Percentiles rank a stretch among this genome's conserved stretches.
phyloP scores from a whole-genome alignment of 1,139 yeast species.

The Yamadazyma epiphylla region DNA sequence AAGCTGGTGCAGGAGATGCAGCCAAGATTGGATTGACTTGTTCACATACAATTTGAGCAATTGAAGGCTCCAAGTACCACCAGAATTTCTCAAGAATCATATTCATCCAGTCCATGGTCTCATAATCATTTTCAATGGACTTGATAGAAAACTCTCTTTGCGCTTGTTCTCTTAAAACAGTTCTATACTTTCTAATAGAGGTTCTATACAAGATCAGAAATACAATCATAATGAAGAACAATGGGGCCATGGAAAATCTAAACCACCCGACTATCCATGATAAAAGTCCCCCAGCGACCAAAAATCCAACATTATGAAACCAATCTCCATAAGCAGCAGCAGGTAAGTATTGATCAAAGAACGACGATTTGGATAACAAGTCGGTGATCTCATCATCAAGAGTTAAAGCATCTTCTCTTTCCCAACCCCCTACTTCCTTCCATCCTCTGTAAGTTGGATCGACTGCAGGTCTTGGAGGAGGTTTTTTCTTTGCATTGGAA shows the following conservation, averaged over 20 bases:
- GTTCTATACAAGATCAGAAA: constrained; percentile 74
- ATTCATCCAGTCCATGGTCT: constrained; percentile 94
- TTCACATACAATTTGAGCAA: constrained; percentile 79
- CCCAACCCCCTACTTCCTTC: constrained; percentile 92
- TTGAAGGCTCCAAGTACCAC: constrained; percentile 86
- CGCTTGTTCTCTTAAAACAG: constrained; percentile 68
- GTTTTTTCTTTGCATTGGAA: constrained; percentile 30
- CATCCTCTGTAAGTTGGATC: constrained; percentile 81
- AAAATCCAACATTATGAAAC: constrained; percentile 81
- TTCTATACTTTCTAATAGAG: constrained; percentile 76
- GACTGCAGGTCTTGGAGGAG: constrained; percentile 50
- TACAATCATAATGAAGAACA: constrained; percentile 63
- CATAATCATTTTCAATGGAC: constrained; percentile 81
- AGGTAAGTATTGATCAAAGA: constrained; percentile 69
- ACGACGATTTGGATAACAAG: constrained; percentile 61
- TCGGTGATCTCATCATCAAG: constrained; percentile 69
- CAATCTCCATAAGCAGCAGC: constrained; percentile 84
- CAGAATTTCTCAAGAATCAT: constrained; percentile 85
- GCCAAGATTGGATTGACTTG: constrained; percentile 83
- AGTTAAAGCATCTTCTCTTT: constrained; percentile 59
- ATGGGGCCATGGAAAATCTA: constrained; percentile 73
- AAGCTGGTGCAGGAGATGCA: constrained; percentile 73
- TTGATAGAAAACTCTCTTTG: constrained; percentile 82
- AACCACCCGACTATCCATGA: constrained; percentile 82
- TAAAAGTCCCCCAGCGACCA: constrained; percentile 60